These are phyloP conservation scores for Aspergillus cristatus DNA, from an alignment of 495 filamentous ascomycete species.

Conservation along the genomic window DNA sequence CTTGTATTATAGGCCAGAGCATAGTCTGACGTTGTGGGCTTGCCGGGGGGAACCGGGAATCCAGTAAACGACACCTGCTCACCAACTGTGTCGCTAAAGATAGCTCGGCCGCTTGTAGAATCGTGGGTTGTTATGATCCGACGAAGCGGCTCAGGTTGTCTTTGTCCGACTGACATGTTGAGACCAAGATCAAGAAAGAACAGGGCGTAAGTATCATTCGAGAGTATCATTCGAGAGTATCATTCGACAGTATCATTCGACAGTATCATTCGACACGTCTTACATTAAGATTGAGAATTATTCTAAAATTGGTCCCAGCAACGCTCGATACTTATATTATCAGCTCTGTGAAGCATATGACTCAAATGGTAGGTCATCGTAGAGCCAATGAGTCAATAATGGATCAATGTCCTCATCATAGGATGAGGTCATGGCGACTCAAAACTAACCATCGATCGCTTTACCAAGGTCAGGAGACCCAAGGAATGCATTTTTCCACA, in stretches of 20 bases:
- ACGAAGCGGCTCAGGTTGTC: background rate
- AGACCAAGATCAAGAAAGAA: slow-evolving; percentile 7
- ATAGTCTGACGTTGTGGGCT: too few species aligned
- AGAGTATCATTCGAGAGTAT: background rate
- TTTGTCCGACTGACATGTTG: slow-evolving; percentile 13
- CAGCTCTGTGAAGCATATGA: slow-evolving; percentile 9
- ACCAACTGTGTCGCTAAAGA: too few species aligned
- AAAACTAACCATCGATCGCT: slow-evolving; percentile 3
- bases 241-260: background rate
- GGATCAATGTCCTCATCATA: slow-evolving; percentile 7
- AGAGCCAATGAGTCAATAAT: slow-evolving; percentile 3
- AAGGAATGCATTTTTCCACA: slow-evolving; percentile 6
- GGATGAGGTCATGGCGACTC: slow-evolving; percentile 8
- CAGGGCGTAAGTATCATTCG: background rate
- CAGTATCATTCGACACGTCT: background rate
- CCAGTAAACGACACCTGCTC: too few species aligned
- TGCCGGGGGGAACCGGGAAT: too few species aligned
- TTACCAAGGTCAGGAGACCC: slow-evolving; percentile 8
- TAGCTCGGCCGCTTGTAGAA: too few species aligned
- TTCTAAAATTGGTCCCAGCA: slow-evolving; percentile 2
- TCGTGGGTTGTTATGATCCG: too few species aligned
- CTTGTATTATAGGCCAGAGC: too few species aligned
- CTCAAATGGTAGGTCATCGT: slow-evolving; percentile 8
- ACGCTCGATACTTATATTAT: slow-evolving; percentile 10
- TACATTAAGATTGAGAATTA: slow-evolving; percentile 1